Conservation (phyloP, 139 green algal species). For the Chlorella vulgaris region DNA sequence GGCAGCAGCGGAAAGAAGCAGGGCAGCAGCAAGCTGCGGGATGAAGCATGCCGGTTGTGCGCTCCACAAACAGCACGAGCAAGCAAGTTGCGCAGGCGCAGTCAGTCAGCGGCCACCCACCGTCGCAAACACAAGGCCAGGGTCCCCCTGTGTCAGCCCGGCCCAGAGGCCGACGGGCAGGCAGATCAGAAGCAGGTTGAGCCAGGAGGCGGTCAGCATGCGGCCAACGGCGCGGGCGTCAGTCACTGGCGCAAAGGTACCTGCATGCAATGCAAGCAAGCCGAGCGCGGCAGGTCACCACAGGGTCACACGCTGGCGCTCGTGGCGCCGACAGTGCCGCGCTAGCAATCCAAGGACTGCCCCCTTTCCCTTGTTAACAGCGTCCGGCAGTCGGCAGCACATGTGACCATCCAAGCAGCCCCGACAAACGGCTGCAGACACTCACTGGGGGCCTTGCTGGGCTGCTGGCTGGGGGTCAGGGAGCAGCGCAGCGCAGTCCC, state of each 20-base stretch:
- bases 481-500: slow-evolving; percentile 5
- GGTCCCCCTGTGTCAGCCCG: slow-evolving; percentile 40
- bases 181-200: slow-evolving; percentile 79
- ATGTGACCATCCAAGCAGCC: no score
- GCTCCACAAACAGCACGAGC: no score
- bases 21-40: no score
- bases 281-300: not conserved
- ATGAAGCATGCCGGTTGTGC: no score
- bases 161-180: slow-evolving; percentile 68
- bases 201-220: slow-evolving; percentile 57
- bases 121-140: slow-evolving; percentile 56
- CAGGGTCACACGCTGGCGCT: not conserved
- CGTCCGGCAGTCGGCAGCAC: no score
- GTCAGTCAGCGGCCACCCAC: slow-evolving; percentile 29
- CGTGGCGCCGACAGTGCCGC: not conserved
- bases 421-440: no score
- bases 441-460: not conserved
- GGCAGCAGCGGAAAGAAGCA: no score
- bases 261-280: slow-evolving; percentile 20
- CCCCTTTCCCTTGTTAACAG: no score
- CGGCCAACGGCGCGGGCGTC: slow-evolving; percentile 39
- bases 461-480: not conserved
- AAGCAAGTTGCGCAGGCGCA: not conserved
- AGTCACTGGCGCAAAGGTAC: slow-evolving; percentile 34
- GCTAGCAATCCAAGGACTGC: no score